Percentiles rank a stretch among this genome's conserved stretches.
phyloP scores from a whole-genome alignment of 345 rosid species.

The Crucihimalaya himalaica region DNA sequence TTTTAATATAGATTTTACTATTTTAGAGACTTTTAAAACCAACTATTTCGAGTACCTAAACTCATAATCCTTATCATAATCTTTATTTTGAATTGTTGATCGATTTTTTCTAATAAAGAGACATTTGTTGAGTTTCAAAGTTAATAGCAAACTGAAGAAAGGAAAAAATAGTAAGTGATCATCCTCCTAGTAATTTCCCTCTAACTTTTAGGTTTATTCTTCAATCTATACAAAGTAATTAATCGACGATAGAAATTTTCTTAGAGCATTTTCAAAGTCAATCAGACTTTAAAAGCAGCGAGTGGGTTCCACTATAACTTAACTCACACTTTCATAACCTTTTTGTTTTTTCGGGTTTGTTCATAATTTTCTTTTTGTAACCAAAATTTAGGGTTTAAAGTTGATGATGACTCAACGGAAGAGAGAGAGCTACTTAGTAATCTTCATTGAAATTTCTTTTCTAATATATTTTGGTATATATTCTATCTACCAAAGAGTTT shows the following conservation, averaged over 20 bases:
- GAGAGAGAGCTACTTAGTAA: background rate
- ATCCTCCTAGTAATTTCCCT: background rate
- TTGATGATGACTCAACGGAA: background rate
- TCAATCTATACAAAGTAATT: background rate
- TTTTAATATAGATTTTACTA: no score
- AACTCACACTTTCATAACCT: background rate
- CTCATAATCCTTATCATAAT: background rate
- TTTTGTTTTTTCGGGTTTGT: background rate
- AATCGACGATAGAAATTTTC: background rate
- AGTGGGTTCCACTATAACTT: background rate
- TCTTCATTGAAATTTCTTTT: background rate
- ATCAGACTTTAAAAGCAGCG: background rate
- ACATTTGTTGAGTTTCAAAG: background rate
- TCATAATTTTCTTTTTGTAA: background rate
- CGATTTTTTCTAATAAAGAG: background rate
- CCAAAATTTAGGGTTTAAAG: background rate
- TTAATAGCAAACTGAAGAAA: background rate
- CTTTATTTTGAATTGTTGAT: background rate
- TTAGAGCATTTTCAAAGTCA: background rate
- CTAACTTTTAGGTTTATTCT: background rate
- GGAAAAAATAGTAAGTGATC: background rate
- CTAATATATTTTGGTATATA: background rate
- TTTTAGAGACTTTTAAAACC: background rate
- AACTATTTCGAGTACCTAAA: background rate
- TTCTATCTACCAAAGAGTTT: background rate